Conservation (phyloP, 805 yeast genomes). For the Yarrowia sp. region DNA sequence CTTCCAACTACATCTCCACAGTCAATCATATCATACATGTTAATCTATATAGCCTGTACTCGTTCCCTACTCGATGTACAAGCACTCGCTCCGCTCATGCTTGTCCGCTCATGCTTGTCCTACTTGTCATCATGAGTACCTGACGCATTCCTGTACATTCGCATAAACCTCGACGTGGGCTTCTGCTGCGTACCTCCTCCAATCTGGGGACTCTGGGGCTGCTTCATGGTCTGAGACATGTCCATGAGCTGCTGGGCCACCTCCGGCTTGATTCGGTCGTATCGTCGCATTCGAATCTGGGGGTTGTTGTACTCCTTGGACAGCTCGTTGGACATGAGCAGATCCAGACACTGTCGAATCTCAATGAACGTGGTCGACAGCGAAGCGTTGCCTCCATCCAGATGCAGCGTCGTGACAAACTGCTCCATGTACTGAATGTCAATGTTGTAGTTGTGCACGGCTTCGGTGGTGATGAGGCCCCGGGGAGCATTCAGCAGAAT, state of each 20-base stretch:
- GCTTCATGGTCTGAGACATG: conserved; percentile 30
- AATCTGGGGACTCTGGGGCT: conserved; percentile 34
- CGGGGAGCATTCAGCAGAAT: conserved; percentile 62
- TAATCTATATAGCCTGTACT: neutral
- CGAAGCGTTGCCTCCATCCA: conserved; percentile 47
- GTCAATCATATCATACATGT: conserved; percentile 16
- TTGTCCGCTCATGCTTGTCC: too few relatives aligned
- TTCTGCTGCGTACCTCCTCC: conserved; percentile 19
- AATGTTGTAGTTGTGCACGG: conserved; percentile 73
- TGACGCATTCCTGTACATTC: conserved; percentile 21
- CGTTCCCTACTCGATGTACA: neutral
- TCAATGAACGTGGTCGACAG: conserved; percentile 77
- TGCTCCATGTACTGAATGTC: conserved; percentile 81
- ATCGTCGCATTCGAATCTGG: conserved; percentile 64
- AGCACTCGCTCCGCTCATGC: conserved; percentile 10
- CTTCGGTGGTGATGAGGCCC: conserved; percentile 61
- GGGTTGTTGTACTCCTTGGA: conserved; percentile 68
- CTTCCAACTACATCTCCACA: neutral
- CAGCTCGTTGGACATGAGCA: conserved; percentile 66
- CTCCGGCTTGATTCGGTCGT: conserved; percentile 75
- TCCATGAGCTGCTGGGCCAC: conserved; percentile 65
- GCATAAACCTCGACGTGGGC: conserved; percentile 31
- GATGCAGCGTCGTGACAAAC: conserved; percentile 50
- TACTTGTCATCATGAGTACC: neutral
- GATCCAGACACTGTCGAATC: conserved; percentile 77